phyloP scores from a whole-genome alignment of 352 stramenopile genomes.

The Globisporangium emineosum region DNA sequence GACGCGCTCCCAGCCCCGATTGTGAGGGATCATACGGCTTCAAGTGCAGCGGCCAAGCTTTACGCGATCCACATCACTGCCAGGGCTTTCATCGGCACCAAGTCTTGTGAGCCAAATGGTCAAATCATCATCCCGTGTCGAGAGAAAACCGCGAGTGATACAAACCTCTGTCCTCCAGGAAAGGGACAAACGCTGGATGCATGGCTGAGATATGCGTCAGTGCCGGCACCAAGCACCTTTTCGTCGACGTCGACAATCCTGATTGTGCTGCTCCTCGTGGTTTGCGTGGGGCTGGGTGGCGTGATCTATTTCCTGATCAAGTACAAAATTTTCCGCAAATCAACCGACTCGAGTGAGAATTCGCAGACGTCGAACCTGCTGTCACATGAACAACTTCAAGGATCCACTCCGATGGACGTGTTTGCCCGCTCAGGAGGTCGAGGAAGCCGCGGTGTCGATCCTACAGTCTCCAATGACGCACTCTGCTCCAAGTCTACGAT shows the following conservation, averaged over 20 bases:
- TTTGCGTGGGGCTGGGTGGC: conserved; percentile 31
- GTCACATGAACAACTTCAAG: conserved; percentile 14
- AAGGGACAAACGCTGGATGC: conserved; percentile 44
- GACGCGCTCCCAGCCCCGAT: conserved; percentile 43
- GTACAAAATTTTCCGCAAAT: conserved; percentile 32
- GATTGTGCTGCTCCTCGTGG: conserved; percentile 32
- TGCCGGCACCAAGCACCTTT: conserved; percentile 37
- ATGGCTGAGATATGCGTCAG: conserved; percentile 47
- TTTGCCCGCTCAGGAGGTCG: conserved; percentile 33
- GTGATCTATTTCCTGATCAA: conserved; percentile 54
- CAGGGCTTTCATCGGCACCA: conserved; percentile 34
- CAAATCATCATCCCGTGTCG: conserved; percentile 71
- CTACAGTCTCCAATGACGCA: conserved; percentile 59
- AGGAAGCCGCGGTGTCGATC: conserved; percentile 34
- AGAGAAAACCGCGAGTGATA: conserved; percentile 41
- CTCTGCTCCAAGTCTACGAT: conserved; percentile 54
- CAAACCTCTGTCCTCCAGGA: conserved; percentile 37
- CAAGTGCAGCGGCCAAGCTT: conserved; percentile 22
- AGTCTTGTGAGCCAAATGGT: conserved; percentile 43
- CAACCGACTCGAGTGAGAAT: conserved; percentile 27
- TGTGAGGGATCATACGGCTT: conserved; percentile 41
- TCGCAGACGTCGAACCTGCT: conserved; percentile 35
- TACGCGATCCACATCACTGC: conserved; percentile 65
- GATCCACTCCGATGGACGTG: conserved; percentile 44
- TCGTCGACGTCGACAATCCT: conserved; percentile 54